Base-by-base conservation (phyloP, 2,329 filamentous ascomycete species). In the Huntiella decipiens region DNA sequence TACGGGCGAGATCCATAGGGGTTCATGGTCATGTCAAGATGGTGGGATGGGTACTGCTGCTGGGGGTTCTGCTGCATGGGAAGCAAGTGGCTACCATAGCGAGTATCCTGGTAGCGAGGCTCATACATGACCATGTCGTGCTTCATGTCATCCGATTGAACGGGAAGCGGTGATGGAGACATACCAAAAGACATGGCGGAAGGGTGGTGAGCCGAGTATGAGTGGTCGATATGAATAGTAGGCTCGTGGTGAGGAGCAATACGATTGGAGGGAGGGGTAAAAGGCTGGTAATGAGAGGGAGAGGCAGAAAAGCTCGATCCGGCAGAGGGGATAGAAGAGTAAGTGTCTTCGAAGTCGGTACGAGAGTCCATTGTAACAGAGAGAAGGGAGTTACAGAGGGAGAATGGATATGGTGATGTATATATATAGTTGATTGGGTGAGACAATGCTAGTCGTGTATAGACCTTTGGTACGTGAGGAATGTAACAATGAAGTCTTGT, bases 181-280 rank as follows among this genome's bases (percentile, higher is more conserved):
- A 48, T 48, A 10, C 35, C 38, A 33, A 44, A 47, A n/a, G 37
- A 45, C 48, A 42, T 49, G 38, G 33, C 41, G 6, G 40, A 5
- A 32, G 38, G 37, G 32, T 40, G 32, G n/a, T 43, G 43, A 31
- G 31, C 35, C 40, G 44, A 46, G 5, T 40, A 38, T 22, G 44
- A 46, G n/a, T 47, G 40, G 36, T 40, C 43, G 22, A 28, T 28
- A 32, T 43, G 44, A 6, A 47, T 50, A 13, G 45, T 16, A 44
- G 46, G 36, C 31, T 50, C 39, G 17, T 44, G n/a, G 40, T 41
- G 39, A 22, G 28, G 22, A 28, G 22, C 40, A 17, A 41, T 32
- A 46, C 64, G 61, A 54, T 63, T 58, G 47, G 66, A 66, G 28
- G 58, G 61, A 38, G 65, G 65, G 36, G 65, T 67, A 50, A 61